Base-by-base conservation (phyloP, 2,329 filamentous ascomycete genomes). In the Trichoderma sp. region DNA sequence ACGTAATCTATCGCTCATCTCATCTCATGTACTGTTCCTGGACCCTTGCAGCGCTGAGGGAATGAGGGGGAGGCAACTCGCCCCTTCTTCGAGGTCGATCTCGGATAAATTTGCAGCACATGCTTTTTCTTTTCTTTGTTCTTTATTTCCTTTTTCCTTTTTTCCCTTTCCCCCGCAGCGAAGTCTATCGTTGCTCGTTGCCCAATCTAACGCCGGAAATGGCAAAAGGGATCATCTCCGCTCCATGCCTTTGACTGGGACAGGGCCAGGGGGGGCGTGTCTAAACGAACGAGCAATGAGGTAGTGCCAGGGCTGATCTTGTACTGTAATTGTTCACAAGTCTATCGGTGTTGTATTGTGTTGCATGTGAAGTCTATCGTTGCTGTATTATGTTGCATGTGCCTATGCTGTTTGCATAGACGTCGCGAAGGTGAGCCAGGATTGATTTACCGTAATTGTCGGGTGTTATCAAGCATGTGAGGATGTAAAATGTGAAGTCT, bases 211-310 rank as follows among this genome's bases (percentile, higher is more conserved):
- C 28, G 66, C 66, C 55, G 57, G 20, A 61, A 53, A 26, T 26
- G 39, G 57, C 20, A 53, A 61, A 59, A 47, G 30, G 28, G 36
- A 61, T 68, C 66, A 68, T 68, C 39, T 47, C 55, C 66, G 57
- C 66, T 53, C 20, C 39, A 34, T 61, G 28, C 17, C 20, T 32
- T 36, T 15, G 34, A n/a, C 34, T 53, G 34, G 26, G 23, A 34
- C 12, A 68, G 11, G 65, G 32, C 57, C 32, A 58, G 50, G 34
- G 64, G 39, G 64, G 50, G 64, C 32, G 53, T 68, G 66, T 17
- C 26, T 26, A n/a, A n/a, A n/a, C n/a, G n/a, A n/a, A n/a, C n/a
- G n/a, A n/a, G n/a, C n/a, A n/a, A n/a, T n/a, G n/a, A n/a, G n/a
- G n/a, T n/a, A n/a, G n/a, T n/a, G n/a, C 30, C n/a, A 7, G 43